phyloP scores from a whole-genome alignment of 176 grass and related monocot genomes.

The Thinopyrum elongatum region DNA sequence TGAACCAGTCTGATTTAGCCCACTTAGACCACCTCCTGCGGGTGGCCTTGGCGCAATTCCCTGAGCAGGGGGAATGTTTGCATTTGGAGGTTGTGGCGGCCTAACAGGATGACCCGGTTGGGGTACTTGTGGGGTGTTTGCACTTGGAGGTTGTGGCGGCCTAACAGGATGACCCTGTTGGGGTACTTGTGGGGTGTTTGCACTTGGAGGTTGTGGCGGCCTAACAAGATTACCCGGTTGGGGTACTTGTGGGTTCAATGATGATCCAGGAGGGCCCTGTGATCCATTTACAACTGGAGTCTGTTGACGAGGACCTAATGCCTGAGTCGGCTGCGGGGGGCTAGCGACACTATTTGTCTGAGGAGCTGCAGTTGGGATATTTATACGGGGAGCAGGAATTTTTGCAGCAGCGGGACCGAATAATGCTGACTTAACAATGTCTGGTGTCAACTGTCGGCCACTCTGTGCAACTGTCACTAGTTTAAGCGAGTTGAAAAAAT shows the following conservation, averaged over 20 bases:
- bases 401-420: constrained; percentile 74
- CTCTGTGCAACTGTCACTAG: constrained; percentile 90
- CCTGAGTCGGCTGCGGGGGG: constrained; percentile 35
- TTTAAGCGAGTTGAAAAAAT: constrained; percentile 85
- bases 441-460: constrained; percentile 73
- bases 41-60: constrained; percentile 46
- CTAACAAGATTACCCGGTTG: constrained; percentile 36
- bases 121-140: constrained; percentile 20
- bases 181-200: constrained; percentile 21
- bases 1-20: constrained; percentile 45
- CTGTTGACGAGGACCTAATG: constrained; percentile 45
- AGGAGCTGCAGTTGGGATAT: constrained; percentile 31
- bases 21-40: constrained; percentile 23
- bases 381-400: constrained; percentile 88
- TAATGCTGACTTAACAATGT: constrained; percentile 80
- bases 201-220: constrained; percentile 52
- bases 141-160: constrained; percentile 43
- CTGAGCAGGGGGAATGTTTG: constrained; percentile 41
- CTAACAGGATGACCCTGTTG: not conserved
- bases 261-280: constrained; percentile 20
- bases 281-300: constrained; percentile 45
- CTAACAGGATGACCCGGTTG: not conserved
- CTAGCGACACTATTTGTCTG: constrained; percentile 18
- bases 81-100: constrained; percentile 43
- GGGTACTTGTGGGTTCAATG: constrained; percentile 37